Conservation (phyloP, 306 rosid genomes). For the Quercus aquifolioides region DNA sequence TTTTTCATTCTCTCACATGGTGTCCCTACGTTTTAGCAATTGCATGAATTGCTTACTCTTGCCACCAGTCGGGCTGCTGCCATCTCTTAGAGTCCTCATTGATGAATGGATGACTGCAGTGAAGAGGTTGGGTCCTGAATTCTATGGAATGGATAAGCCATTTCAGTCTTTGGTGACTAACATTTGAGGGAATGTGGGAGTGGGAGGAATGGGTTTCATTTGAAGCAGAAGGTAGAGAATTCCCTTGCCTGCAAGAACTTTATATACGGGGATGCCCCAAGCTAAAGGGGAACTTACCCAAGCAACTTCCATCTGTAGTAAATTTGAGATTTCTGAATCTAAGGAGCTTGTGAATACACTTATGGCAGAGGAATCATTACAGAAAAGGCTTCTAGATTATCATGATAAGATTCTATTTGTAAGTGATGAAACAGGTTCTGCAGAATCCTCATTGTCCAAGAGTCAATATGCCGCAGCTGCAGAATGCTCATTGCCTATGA, state of each 20-base stretch:
- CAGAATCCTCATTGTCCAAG: too few species aligned
- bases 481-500: neutral
- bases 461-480: too few species aligned
- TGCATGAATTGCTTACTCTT: neutral
- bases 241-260: conserved; percentile 24
- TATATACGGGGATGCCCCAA: neutral
- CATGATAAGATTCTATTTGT: neutral
- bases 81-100: conserved; percentile 24
- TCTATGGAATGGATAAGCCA: conserved; percentile 4
- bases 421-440: too few species aligned
- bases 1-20: neutral
- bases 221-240: neutral
- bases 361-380: too few species aligned
- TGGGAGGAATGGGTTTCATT: conserved; percentile 31
- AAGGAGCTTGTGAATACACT: neutral
- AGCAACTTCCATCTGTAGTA: neutral
- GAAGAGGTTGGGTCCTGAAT: conserved; percentile 17
- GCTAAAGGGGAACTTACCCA: neutral
- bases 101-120: conserved; percentile 2
- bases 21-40: neutral
- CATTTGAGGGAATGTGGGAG: conserved; percentile 12
- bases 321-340: neutral
- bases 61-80: conserved; percentile 26
- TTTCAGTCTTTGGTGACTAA: conserved; percentile 21
- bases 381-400: neutral